Base-by-base conservation (phyloP, 2,329 filamentous ascomycete genomes). In the Aspergillus costaricaensis region DNA sequence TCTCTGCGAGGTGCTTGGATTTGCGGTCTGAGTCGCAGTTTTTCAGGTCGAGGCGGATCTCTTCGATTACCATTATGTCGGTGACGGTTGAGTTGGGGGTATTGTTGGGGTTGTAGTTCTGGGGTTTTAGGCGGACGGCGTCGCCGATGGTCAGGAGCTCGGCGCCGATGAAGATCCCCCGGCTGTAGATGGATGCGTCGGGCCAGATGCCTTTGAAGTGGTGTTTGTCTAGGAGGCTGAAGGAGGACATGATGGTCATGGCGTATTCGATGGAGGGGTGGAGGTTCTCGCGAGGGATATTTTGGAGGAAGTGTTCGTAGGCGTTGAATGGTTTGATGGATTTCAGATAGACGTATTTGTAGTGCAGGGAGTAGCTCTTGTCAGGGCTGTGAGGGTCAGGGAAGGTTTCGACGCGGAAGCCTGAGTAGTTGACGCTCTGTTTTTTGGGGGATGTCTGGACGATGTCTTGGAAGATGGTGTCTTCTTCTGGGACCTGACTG, bases 361-460 rank as follows among this genome's bases (percentile, higher is more conserved):
- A 82, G 59, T 83, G 82, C 58, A 82, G 79, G 0, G 82, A 84
- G 2, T 79, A 73, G 5, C 76, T 74, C 66, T 87, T 88, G 64
- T 83, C 77, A 0, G 72, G 62, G 15, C 77, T 74, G 62, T 83
- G 81, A 0, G 82, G 81, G 61, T 85, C 73, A 0, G 85, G 80
- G 12, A 86, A 71, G 0, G 83, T 84, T 65, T 88, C 85, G 1
- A 88, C 76, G 0, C 85, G 81, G 59, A 85, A 83, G 0, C 85
- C 85, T 25, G 81, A 81, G 59, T 80, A 80, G 57, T 80, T 83
- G 12, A 85, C 70, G 12, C 73, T 77, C 36, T 68, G 74, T 38
- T 73, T 66, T 50, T 81, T 80, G 0, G 72, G 55, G 2, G 77
- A 72, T 12, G 79, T 70, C 4, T 73, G 65, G 21, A 77, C 68